These are phyloP conservation scores for Medicago arabica DNA, from an alignment of 306 rosid genomes.

Conservation along the genomic window DNA sequence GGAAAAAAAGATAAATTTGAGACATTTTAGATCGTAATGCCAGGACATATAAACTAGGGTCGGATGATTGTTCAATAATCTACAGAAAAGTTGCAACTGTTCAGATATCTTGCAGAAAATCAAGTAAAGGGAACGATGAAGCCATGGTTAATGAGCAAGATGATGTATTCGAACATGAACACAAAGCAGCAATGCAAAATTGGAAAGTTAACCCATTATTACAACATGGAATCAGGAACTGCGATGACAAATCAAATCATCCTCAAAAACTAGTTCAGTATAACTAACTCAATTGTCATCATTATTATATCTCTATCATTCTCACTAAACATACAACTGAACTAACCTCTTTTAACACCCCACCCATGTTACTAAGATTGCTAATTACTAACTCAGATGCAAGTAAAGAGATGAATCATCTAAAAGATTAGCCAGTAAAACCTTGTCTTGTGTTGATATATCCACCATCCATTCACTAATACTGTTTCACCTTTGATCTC, in stretches of 20 bases:
- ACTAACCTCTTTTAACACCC: slow-evolving; percentile 28
- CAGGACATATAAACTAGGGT: neutral
- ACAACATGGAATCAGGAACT: neutral
- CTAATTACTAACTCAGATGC: neutral
- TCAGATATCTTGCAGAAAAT: no score
- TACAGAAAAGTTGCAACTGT: no score
- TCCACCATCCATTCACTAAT: neutral
- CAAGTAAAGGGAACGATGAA: no score
- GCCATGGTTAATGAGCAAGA: no score
- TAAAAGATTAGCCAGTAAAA: slow-evolving; percentile 8
- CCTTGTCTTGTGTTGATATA: slow-evolving; percentile 5
- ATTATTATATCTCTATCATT: slow-evolving; percentile 47
- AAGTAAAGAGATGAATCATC: slow-evolving; percentile 33
- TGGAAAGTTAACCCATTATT: neutral
- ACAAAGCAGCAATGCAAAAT: no score
- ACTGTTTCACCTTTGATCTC: slow-evolving; percentile 63
- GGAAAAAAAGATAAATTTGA: neutral
- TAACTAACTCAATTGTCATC: slow-evolving; percentile 30
- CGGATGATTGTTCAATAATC: neutral
- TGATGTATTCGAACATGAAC: no score
- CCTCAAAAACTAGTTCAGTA: slow-evolving; percentile 17
- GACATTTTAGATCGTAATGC: neutral
- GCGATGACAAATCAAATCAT: neutral
- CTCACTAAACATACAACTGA: slow-evolving; percentile 31
- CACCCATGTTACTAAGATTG: slow-evolving; percentile 28